phyloP scores from a whole-genome alignment of 768 basidiomycete species.

The Peribolospora kevripleyi region DNA sequence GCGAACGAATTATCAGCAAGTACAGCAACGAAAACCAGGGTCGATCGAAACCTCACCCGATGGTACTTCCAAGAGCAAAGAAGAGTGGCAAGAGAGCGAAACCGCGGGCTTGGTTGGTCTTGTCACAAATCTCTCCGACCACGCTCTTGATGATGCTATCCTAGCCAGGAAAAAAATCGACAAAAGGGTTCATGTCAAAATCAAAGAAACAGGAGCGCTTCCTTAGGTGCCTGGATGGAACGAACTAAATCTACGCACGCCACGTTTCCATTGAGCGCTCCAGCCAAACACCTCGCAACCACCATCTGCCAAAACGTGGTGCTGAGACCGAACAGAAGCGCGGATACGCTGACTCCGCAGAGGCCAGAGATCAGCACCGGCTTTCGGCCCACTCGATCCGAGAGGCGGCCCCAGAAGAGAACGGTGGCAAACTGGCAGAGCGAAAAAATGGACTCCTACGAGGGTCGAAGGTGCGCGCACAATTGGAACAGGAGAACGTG shows the following conservation, averaged over 20 bases:
- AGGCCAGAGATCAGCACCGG: slow-evolving; percentile 12
- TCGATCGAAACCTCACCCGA: not conserved
- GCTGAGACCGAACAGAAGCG: slow-evolving; percentile 9
- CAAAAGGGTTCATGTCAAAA: too few relatives aligned
- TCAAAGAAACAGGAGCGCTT: not conserved
- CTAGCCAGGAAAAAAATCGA: too few relatives aligned
- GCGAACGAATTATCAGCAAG: too few relatives aligned
- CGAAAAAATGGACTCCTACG: slow-evolving; percentile 7
- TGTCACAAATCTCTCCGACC: slow-evolving; percentile 12
- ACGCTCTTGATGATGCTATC: slow-evolving; percentile 8
- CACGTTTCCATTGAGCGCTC: slow-evolving; percentile 7
- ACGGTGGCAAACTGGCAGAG: slow-evolving; percentile 7
- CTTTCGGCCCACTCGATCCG: slow-evolving; percentile 13
- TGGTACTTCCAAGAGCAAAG: slow-evolving; percentile 8
- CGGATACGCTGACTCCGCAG: slow-evolving; percentile 6
- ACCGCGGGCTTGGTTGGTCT: slow-evolving; percentile 10
- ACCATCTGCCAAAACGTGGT: slow-evolving; percentile 6
- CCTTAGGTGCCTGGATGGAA: not conserved
- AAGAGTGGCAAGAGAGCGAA: slow-evolving; percentile 12
- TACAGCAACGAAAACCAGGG: too few relatives aligned
- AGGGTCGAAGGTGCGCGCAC: too few relatives aligned
- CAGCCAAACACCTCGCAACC: slow-evolving; percentile 6
- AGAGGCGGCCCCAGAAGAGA: slow-evolving; percentile 13
- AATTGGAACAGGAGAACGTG: too few relatives aligned
- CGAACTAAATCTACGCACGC: not conserved